Evolutionary conservation across 2,329 filamentous ascomycete species (phyloP), one percentile per base, ranked within the genome.

Genomic region (Scolecobasidium constrictum): DNA sequence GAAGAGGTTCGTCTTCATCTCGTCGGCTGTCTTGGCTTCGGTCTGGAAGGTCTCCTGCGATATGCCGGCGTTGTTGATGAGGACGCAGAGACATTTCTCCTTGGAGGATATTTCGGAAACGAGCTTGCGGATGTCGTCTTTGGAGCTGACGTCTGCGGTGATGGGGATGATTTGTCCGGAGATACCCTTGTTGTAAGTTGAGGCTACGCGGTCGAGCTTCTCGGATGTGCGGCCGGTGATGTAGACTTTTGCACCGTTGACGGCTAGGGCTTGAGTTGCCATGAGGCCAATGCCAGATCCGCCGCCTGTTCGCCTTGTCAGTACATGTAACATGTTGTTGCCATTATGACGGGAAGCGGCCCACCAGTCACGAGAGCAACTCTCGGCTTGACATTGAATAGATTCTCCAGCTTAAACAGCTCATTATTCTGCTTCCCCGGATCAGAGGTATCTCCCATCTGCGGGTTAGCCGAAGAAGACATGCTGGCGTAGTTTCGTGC

Each of bases 61-160:
- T 38, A 70, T 66, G 3, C 67, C 67, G 5, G 67, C 66, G 46
- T 69, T 69, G 55, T 68, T 68, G 49, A 69, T 56, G 3, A 69
- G 60, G 42, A 68, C 62, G 50, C 63, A 61, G 20, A 71, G 56
- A 46, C 60, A 62, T 47, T 63, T 58, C 49, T 71, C 67, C 35
- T 59, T 61, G 12, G 58, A 58, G 37, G 63, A 58, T 38, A 69
- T 62, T 42, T 67, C 60, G 17, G 64, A 52, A 49, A 65, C 59
- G 15, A 69, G 52, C 44, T 58, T 57, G 34, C 55, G 58, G 36
- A 28, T n/a, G 13, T 9, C 20, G 9, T 64, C 57, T 49, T 70
- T 70, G 40, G 56, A 59, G 33, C 60, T 57, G 36, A 68, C 59
- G 49, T 71, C 65, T 18, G 61, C 64, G 1, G 57, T 56, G 23